These are phyloP conservation scores for Thelonectria blattea DNA, from an alignment of 2,329 filamentous ascomycete genomes.

Conservation along the genomic window DNA sequence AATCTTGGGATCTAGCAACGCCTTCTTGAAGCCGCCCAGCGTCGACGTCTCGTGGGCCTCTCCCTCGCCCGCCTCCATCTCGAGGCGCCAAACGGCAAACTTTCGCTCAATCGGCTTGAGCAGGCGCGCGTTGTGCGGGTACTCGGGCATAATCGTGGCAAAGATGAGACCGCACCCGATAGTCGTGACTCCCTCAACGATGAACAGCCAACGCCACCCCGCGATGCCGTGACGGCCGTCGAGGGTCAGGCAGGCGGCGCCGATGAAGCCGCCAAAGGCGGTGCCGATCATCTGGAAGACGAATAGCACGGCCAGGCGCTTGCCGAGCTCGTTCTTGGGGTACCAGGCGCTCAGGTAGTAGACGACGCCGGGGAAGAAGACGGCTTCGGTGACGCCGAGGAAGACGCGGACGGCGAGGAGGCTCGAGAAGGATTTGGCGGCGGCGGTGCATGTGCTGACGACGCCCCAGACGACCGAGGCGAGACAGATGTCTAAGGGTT, in stretches of 20 bases:
- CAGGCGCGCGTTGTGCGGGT: slow-evolving; percentile 51
- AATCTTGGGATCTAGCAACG: slow-evolving; percentile 63
- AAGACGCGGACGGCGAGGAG: slow-evolving; percentile 45
- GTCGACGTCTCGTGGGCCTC: slow-evolving; percentile 62
- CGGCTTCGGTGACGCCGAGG: slow-evolving; percentile 46
- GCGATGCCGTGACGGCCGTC: slow-evolving; percentile 53
- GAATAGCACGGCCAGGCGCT: slow-evolving; percentile 45
- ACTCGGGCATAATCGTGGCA: slow-evolving; percentile 63
- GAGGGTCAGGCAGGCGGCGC: slow-evolving; percentile 54
- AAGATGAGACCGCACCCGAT: slow-evolving; percentile 62
- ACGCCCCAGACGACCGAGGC: slow-evolving; percentile 51
- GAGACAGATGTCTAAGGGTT: slow-evolving; percentile 27
- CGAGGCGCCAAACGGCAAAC: slow-evolving; percentile 65
- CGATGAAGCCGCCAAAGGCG: slow-evolving; percentile 59
- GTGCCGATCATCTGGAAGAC: slow-evolving; percentile 43
- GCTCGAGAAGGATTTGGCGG: slow-evolving; percentile 41
- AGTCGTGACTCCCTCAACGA: slow-evolving; percentile 67
- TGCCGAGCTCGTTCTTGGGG: slow-evolving; percentile 45
- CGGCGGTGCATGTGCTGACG: slow-evolving; percentile 48
- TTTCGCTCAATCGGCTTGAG: slow-evolving; percentile 48
- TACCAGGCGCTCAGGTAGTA: slow-evolving; percentile 52
- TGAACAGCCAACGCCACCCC: slow-evolving; percentile 62
- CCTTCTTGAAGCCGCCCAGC: slow-evolving; percentile 57
- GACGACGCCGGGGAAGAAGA: slow-evolving; percentile 48
- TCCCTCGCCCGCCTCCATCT: slow-evolving; percentile 70